Percentiles rank a stretch among this genome's conserved stretches.
These are phyloP conservation scores for Nannochloropsis oceanica DNA, from an alignment of 108 stramenopile species.

Conservation along the genomic window DNA sequence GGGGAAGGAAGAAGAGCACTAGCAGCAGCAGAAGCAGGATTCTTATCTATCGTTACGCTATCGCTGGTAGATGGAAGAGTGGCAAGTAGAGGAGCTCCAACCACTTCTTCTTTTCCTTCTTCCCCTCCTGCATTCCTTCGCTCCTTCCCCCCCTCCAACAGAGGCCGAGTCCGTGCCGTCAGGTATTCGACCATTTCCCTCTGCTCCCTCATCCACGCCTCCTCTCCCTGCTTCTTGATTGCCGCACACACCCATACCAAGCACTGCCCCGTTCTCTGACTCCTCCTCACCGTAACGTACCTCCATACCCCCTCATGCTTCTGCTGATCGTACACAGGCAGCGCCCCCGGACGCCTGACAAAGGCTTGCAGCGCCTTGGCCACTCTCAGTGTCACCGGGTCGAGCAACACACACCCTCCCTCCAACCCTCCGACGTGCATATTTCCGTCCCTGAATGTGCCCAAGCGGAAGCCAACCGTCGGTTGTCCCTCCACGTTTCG, in stretches of 20 bases:
- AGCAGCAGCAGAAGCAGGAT: neutral
- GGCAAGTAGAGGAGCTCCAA: too few relatives aligned
- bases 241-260: slow-evolving; percentile 2
- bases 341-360: slow-evolving; percentile 39
- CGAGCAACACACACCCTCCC: neutral
- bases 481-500: slow-evolving; percentile 15
- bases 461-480: slow-evolving; percentile 54
- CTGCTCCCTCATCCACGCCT: neutral
- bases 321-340: slow-evolving; percentile 52
- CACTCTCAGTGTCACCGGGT: slow-evolving; percentile 26
- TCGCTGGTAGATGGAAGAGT: neutral
- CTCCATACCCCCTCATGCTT: slow-evolving; percentile 55
- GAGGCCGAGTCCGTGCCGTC: neutral
- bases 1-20: too few relatives aligned
- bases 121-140: neutral
- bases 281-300: slow-evolving; percentile 50
- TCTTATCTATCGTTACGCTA: neutral
- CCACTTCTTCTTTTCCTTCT: too few relatives aligned
- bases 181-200: neutral
- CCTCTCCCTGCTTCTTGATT: neutral
- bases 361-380: slow-evolving; percentile 46
- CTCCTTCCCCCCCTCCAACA: neutral
- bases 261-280: slow-evolving; percentile 25
- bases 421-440: neutral
- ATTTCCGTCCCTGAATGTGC: slow-evolving; percentile 45